These are phyloP conservation scores for Bromus sterilis DNA, from an alignment of 176 grass and related monocot species.

Conservation along the genomic window DNA sequence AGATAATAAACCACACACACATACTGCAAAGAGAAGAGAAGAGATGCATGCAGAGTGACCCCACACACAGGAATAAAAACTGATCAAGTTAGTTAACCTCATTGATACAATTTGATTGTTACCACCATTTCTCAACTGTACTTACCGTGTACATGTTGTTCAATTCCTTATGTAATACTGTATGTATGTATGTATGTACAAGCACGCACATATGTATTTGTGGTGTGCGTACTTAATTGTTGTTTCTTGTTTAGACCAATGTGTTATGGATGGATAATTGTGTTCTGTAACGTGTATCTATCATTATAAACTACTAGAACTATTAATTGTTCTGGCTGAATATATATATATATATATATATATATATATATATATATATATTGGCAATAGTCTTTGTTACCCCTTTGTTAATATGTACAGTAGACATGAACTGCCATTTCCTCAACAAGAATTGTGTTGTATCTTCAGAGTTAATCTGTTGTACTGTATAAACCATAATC, in stretches of 20 bases:
- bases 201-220: constrained; percentile 18
- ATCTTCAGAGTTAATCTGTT: neutral
- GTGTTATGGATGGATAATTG: neutral
- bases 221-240: constrained; percentile 17
- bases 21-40: too few species aligned
- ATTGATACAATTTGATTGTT: neutral
- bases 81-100: neutral
- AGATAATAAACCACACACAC: neutral
- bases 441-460: neutral
- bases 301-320: neutral
- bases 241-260: constrained; percentile 3
- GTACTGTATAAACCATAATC: neutral
- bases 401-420: too few species aligned
- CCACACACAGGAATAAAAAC: neutral
- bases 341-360: too few species aligned
- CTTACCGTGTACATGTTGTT: neutral
- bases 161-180: constrained; percentile 23
- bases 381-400: too few species aligned
- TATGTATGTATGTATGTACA: neutral
- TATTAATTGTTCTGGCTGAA: neutral
- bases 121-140: neutral
- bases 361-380: too few species aligned
- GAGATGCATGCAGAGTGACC: neutral
- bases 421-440: too few species aligned
- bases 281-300: neutral